Percentiles rank a stretch among this genome's conserved stretches.
These are phyloP conservation scores for Annulohypoxylon maeteangense DNA, from an alignment of 495 filamentous ascomycete species.

Conservation along the genomic window DNA sequence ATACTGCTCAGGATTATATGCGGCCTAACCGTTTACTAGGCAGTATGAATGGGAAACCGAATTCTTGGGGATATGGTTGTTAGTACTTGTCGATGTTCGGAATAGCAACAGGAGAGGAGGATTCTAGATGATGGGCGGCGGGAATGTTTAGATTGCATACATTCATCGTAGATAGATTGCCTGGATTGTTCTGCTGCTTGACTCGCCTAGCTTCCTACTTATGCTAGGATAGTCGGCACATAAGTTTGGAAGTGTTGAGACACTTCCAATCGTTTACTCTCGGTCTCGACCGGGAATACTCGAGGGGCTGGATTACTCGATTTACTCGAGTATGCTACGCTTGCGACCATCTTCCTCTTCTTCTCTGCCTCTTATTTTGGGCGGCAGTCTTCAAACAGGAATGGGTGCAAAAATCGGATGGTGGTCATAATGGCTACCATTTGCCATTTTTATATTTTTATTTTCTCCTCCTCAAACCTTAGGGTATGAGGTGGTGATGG, in stretches of 20 bases:
- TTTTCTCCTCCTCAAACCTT: background rate
- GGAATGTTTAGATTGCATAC: constrained; percentile 33
- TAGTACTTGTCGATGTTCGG: constrained; percentile 1
- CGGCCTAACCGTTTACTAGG: constrained; percentile 4
- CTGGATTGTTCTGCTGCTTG: constrained; percentile 33
- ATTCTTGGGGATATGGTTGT: constrained; percentile 1
- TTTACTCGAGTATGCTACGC: constrained; percentile 21
- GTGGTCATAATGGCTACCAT: background rate
- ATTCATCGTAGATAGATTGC: constrained; percentile 42
- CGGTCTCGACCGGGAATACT: constrained; percentile 31
- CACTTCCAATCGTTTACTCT: constrained; percentile 28
- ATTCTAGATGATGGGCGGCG: background rate
- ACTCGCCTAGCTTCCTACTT: constrained; percentile 24
- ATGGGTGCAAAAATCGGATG: constrained; percentile 7
- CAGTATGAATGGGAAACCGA: background rate
- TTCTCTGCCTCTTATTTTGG: constrained; percentile 1
- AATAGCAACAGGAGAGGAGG: constrained; percentile 10
- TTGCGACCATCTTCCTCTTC: constrained; percentile 14
- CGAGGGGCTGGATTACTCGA: constrained; percentile 9
- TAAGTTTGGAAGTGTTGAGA: constrained; percentile 36
- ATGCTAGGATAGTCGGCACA: constrained; percentile 22
- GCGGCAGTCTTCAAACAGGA: constrained; percentile 6
- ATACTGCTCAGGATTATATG: background rate
- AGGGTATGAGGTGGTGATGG: constrained; percentile 8
- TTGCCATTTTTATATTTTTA: background rate